Conservation (phyloP, 345 rosid species). For the Acer campestre region DNA sequence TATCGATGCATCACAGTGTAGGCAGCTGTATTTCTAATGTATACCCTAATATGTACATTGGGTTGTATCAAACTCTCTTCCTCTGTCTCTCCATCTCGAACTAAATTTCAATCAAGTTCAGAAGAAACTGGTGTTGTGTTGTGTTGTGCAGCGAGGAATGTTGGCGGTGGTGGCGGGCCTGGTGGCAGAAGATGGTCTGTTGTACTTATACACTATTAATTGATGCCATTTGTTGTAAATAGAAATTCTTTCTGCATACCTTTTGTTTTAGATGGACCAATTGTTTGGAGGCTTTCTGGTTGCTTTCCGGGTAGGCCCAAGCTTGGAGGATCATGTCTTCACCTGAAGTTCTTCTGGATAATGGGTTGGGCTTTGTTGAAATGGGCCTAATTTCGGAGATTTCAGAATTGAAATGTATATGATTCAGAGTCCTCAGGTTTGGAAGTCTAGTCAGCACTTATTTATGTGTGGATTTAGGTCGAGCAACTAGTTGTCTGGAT, state of each 20-base stretch:
- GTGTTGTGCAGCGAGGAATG: conserved; percentile 14
- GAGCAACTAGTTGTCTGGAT: too few species aligned
- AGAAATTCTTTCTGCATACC: conserved; percentile 36
- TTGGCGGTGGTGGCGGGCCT: neutral
- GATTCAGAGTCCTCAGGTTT: too few species aligned
- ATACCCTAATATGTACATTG: conserved; percentile 21
- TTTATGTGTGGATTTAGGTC: too few species aligned
- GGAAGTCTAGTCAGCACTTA: too few species aligned
- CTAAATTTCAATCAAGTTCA: neutral
- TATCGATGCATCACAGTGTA: conserved; percentile 48
- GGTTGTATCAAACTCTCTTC: conserved; percentile 11
- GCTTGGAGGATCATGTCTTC: neutral
- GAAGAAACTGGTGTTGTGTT: conserved; percentile 14
- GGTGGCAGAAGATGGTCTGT: conserved; percentile 20
- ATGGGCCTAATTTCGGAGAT: neutral
- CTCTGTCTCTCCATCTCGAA: conserved; percentile 3
- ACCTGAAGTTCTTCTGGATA: neutral
- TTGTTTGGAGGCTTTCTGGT: neutral
- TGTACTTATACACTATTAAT: conserved; percentile 23
- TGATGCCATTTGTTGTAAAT: conserved; percentile 41
- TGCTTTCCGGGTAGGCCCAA: neutral
- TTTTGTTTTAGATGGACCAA: neutral
- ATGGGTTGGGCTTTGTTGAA: too few species aligned
- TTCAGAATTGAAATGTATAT: neutral
- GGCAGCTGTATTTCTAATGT: conserved; percentile 52